These are phyloP conservation scores for Pythium sukuiense DNA, from an alignment of 352 stramenopile species.

Conservation along the genomic window DNA sequence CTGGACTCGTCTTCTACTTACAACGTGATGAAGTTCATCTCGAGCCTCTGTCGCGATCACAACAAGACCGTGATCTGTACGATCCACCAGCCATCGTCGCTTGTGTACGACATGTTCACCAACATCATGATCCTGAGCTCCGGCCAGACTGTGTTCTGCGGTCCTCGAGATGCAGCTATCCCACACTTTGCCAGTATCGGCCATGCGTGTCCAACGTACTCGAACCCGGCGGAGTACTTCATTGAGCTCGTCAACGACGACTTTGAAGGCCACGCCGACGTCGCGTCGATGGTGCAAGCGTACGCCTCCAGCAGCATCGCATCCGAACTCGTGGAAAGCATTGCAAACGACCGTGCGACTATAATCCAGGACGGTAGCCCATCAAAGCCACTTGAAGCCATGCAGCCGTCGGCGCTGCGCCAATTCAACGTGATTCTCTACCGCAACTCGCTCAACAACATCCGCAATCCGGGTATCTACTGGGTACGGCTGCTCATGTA, in stretches of 20 bases:
- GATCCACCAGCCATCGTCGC: constrained; percentile 69
- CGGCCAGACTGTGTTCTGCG: constrained; percentile 82
- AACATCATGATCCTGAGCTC: constrained; percentile 59
- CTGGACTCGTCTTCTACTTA: constrained; percentile 51
- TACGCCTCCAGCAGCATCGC: not conserved
- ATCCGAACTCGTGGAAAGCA: not conserved
- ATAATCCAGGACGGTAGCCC: not conserved
- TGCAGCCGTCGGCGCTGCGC: constrained; percentile 30
- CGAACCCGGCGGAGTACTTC: constrained; percentile 44
- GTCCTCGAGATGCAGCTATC: constrained; percentile 29
- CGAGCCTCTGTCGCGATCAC: constrained; percentile 30
- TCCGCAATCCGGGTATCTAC: constrained; percentile 67
- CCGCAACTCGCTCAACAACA: constrained; percentile 63
- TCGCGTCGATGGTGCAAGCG: constrained; percentile 7
- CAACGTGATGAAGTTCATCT: constrained; percentile 50
- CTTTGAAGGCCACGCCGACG: constrained; percentile 34
- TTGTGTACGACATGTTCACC: constrained; percentile 61
- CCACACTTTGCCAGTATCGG: constrained; percentile 30
- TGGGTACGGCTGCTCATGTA: constrained; percentile 73
- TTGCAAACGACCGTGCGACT: constrained; percentile 1
- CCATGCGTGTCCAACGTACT: constrained; percentile 32
- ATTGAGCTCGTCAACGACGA: constrained; percentile 40
- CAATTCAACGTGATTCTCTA: constrained; percentile 53
- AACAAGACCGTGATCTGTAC: constrained; percentile 58
- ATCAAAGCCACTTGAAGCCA: not conserved